Percentiles rank a stretch among this genome's conserved stretches.
Evolutionary conservation across 139 green algal genomes (phyloP).

Genomic region (Chlamydomonas eustigma): DNA sequence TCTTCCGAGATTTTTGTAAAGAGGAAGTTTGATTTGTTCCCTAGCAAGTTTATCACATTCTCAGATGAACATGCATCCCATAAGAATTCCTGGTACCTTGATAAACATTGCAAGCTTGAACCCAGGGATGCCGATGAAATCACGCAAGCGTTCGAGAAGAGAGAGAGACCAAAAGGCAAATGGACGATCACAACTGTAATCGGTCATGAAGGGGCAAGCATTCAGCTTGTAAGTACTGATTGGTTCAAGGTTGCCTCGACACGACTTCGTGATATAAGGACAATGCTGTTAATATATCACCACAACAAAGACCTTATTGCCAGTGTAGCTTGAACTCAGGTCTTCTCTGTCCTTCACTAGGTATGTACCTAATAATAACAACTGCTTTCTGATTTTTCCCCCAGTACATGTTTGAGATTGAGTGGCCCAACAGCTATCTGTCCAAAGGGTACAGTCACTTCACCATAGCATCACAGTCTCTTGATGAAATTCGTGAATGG

Average conservation of each 20-base stretch:
- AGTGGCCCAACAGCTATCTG: constrained; percentile 40
- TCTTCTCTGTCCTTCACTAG: background rate
- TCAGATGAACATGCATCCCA: background rate
- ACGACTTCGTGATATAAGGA: background rate
- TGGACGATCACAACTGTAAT: background rate
- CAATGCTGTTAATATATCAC: background rate
- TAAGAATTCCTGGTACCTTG: background rate
- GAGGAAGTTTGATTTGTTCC: background rate
- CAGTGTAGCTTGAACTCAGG: background rate
- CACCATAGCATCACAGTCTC: constrained; percentile 27
- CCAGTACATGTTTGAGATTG: constrained; percentile 46
- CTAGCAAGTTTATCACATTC: background rate
- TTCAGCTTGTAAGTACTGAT: background rate
- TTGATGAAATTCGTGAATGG: background rate
- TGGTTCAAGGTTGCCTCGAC: background rate
- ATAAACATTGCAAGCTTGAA: background rate
- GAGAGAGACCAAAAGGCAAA: background rate
- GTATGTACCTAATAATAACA: background rate
- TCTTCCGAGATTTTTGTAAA: background rate
- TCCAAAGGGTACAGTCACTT: constrained; percentile 43
- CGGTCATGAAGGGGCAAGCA: background rate
- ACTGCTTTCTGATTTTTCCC: background rate
- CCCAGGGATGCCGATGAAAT: background rate
- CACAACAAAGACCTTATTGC: background rate
- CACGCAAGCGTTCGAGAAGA: background rate